A percentile compares a stretch with the other conserved stretches of the same genome.
phyloP scores from a whole-genome alignment of 352 stramenopile genomes.

The Phytophthora crassamura region DNA sequence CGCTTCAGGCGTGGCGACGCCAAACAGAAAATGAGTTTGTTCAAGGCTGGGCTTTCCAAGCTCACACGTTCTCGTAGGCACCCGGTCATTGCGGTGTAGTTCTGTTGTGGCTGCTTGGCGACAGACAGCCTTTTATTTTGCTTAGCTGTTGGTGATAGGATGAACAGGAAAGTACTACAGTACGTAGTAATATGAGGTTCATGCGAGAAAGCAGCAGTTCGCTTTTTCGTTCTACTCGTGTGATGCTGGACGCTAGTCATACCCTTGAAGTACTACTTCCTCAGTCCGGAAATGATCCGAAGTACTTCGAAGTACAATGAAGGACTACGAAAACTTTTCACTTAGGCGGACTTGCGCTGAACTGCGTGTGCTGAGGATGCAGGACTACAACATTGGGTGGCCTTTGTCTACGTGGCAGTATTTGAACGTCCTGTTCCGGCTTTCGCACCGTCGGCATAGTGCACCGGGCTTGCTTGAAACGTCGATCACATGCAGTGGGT shows the following conservation, averaged over 20 bases:
- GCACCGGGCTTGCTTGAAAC: constrained; percentile 52
- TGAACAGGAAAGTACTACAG: constrained; percentile 24
- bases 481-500: constrained; percentile 80
- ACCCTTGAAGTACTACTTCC: too few relatives aligned
- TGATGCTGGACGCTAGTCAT: too few relatives aligned
- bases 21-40: constrained; percentile 82
- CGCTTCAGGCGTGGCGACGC: constrained; percentile 83
- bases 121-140: constrained; percentile 34
- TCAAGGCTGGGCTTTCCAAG: constrained; percentile 51
- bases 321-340: too few relatives aligned
- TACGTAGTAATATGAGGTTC: constrained; percentile 28
- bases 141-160: constrained; percentile 21
- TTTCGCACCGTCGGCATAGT: constrained; percentile 54
- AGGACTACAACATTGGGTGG: constrained; percentile 72
- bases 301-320: too few relatives aligned
- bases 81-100: constrained; percentile 58
- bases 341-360: not conserved
- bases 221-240: too few relatives aligned
- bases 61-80: constrained; percentile 41
- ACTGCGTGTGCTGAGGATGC: constrained; percentile 8
- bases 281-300: too few relatives aligned
- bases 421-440: constrained; percentile 53
- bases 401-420: constrained; percentile 78
- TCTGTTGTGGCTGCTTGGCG: not conserved
- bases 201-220: constrained; percentile 7